These are phyloP conservation scores for Ramalina intermedia DNA, from an alignment of 495 filamentous ascomycete species.

Conservation along the genomic window DNA sequence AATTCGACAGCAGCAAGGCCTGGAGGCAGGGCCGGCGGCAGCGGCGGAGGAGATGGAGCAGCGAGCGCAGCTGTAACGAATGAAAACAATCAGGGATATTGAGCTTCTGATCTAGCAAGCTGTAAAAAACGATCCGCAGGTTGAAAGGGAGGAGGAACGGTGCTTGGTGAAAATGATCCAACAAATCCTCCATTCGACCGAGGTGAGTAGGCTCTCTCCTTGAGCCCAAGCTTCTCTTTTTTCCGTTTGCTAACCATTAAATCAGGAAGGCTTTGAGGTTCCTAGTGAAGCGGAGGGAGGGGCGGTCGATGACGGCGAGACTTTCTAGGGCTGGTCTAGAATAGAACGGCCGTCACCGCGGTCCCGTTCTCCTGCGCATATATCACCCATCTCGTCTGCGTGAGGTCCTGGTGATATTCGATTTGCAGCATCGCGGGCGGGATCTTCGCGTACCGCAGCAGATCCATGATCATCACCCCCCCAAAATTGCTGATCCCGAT, in stretches of 20 bases:
- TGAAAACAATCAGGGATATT: conserved; percentile 82
- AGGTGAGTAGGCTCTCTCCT: conserved; percentile 37
- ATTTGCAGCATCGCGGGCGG: conserved; percentile 76
- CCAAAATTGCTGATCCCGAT: conserved; percentile 90
- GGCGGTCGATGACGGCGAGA: conserved; percentile 33
- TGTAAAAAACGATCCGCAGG: conserved; percentile 78
- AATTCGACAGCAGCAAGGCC: conserved; percentile 42
- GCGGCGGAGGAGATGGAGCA: conserved; percentile 24
- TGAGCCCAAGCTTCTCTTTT: neutral
- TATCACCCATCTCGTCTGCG: conserved; percentile 59
- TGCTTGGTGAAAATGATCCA: conserved; percentile 92
- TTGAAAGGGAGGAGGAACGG: conserved; percentile 84
- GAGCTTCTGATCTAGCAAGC: conserved; percentile 85
- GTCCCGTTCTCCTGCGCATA: conserved; percentile 61
- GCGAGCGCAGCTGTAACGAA: conserved; percentile 54
- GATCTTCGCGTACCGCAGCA: conserved; percentile 71
- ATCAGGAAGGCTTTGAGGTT: conserved; percentile 40
- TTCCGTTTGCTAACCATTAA: conserved; percentile 5
- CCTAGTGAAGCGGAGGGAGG: conserved; percentile 25
- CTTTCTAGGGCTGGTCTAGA: conserved; percentile 21
- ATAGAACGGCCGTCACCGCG: conserved; percentile 44
- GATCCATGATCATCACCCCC: conserved; percentile 65
- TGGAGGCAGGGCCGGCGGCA: conserved; percentile 28
- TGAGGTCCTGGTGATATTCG: conserved; percentile 95
- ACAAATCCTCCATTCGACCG: conserved; percentile 93